phyloP scores from a whole-genome alignment of 495 filamentous ascomycete genomes.

The Xylaria scruposa region DNA sequence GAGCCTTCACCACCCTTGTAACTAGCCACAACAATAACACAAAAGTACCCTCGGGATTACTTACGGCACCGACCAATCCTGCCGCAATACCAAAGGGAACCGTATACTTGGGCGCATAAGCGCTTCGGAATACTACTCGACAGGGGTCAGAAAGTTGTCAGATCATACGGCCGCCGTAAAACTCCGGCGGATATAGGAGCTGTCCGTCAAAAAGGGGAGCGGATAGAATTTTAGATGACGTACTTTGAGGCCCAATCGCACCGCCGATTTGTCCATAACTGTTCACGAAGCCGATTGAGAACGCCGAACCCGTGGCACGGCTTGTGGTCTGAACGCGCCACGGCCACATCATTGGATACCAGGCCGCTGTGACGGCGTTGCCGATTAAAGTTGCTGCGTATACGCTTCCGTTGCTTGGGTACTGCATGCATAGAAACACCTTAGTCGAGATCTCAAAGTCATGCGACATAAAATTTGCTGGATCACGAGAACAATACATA shows the following conservation, averaged over 20 bases:
- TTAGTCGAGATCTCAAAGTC: not conserved
- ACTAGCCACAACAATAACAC: not conserved
- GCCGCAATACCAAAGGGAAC: constrained; percentile 42
- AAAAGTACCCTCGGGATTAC: not conserved
- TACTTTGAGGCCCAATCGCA: constrained; percentile 43
- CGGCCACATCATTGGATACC: constrained; percentile 55
- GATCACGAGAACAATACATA: not conserved
- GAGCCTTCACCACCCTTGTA: too few species aligned
- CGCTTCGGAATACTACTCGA: constrained; percentile 37
- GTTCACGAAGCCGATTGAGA: constrained; percentile 54
- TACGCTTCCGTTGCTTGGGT: constrained; percentile 47
- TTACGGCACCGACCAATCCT: constrained; percentile 37
- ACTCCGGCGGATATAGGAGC: not conserved
- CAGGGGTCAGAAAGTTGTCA: not conserved
- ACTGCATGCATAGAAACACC: constrained; percentile 18
- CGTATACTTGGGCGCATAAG: constrained; percentile 43
- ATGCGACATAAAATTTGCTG: not conserved
- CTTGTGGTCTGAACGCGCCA: constrained; percentile 52
- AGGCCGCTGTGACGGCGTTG: constrained; percentile 44
- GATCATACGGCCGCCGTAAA: not conserved
- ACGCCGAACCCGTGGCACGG: constrained; percentile 52
- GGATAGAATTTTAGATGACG: not conserved
- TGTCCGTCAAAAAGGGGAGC: not conserved
- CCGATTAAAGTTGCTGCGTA: constrained; percentile 52
- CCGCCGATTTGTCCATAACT: constrained; percentile 50